Evolutionary conservation across 371 early-diverging fungal species (phyloP), one percentile per base, ranked within the genome.

Genomic region (Lichtheimia corymbifera): DNA sequence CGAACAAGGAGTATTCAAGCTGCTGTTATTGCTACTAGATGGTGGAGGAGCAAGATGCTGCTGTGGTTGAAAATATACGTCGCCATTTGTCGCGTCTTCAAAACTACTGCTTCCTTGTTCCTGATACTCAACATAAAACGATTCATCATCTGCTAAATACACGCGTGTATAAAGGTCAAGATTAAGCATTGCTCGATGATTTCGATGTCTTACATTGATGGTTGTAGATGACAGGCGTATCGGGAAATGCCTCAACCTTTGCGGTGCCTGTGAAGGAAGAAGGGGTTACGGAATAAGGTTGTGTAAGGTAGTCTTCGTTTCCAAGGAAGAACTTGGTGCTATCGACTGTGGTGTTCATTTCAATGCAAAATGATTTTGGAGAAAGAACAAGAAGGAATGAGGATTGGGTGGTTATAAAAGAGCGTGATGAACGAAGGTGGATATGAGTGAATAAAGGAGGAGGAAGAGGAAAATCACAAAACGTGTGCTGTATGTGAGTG

Each of bases 301-400:
- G 47, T 5, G 47, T 54, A 54, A 61, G 45, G 55, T 61, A 61
- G 11, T 56, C 45, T 13, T 61, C 61, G 12, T 55, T 49, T 22
- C 55, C 42, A 27, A 61, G 51, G 17, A 61, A n/a, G 40, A 45
- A 61, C 47, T 61, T 61, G 49, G 20, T 53, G 20, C 14, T 53
- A 50, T 61, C 61, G 5, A 55, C 42, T 47, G 54, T 45, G 28
- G 27, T 56, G 43, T 24, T 56, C 13, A 20, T 45, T 44, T 14
- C 27, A 44, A n/a, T 22, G 28, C n/a, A 24, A 54, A 35, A 54
- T 2, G 20, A 54, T 9, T 17, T 13, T 1, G 27, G 41, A 28
- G 35, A 47, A 47, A 18, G 47, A 47, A 47, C n/a, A 18, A 22
- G 22, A 47, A 47, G 47, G 22, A 47, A 47, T 22, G 47, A 47